Evolutionary conservation across 2,329 filamentous ascomycete species (phyloP).

Genomic region (Metarhizium humberi): DNA sequence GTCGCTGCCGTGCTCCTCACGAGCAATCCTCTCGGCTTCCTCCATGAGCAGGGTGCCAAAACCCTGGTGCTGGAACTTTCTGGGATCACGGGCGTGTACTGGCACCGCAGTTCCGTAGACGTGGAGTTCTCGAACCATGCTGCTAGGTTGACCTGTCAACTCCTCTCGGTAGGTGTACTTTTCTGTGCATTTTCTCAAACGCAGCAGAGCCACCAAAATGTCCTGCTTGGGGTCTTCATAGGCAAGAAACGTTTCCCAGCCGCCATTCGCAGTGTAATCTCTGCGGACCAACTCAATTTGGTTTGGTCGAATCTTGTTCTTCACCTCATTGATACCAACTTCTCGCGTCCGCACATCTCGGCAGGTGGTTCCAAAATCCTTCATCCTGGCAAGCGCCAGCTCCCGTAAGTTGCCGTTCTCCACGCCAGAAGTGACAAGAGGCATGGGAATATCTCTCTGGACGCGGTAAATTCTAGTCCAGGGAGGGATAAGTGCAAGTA

Average conservation of each 20-base stretch:
- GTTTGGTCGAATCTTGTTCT: constrained; percentile 94
- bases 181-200: constrained; percentile 80
- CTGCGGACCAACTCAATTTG: constrained; percentile 91
- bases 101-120: constrained; percentile 98
- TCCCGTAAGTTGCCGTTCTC: constrained; percentile 96
- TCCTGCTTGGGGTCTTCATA: constrained; percentile 99
- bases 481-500: constrained; percentile 85
- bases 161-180: constrained; percentile 91
- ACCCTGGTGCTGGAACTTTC: constrained; percentile 97
- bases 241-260: constrained; percentile 96
- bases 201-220: constrained; percentile 84
- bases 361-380: constrained; percentile 95
- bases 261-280: constrained; percentile 90
- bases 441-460: constrained; percentile 99
- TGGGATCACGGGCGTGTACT: constrained; percentile 86
- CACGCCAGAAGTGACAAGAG: constrained; percentile 93
- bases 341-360: constrained; percentile 93
- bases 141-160: constrained; percentile 76
- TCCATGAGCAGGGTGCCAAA: constrained; percentile 97
- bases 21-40: constrained; percentile 89
- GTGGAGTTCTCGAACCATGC: constrained; percentile 86
- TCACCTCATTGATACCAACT: constrained; percentile 97
- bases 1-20: constrained; percentile 83
- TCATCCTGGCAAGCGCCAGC: constrained; percentile 92
- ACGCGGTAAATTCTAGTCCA: constrained; percentile 99